Conservation (phyloP, 2,329 filamentous ascomycete species). For the Talaromyces funiculosus region DNA sequence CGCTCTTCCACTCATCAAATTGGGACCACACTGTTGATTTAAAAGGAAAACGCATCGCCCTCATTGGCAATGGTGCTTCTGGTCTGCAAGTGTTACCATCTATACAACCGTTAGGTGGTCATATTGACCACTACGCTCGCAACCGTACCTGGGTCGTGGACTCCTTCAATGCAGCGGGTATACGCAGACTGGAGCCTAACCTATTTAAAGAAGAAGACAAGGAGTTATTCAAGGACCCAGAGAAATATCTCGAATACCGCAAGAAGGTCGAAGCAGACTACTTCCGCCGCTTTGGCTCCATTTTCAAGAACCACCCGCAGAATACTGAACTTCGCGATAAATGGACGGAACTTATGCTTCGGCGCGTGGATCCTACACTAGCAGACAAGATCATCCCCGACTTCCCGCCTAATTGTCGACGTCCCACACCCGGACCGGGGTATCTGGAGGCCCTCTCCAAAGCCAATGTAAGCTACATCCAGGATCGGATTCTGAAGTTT, state of each 20-base stretch:
- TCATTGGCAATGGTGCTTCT: slow-evolving; percentile 60
- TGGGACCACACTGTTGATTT: slow-evolving; percentile 54
- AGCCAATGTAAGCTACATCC: slow-evolving; percentile 59
- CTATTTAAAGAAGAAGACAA: slow-evolving; percentile 50
- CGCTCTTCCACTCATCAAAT: slow-evolving; percentile 56
- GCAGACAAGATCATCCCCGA: slow-evolving; percentile 54
- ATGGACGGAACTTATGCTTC: slow-evolving; percentile 51
- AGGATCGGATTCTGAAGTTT: slow-evolving; percentile 53
- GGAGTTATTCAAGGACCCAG: slow-evolving; percentile 55
- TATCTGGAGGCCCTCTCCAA: slow-evolving; percentile 61
- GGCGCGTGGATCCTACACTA: slow-evolving; percentile 52
- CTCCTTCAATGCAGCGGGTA: slow-evolving; percentile 52
- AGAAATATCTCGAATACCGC: slow-evolving; percentile 56
- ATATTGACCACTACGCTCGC: slow-evolving; percentile 60
- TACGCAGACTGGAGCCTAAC: slow-evolving; percentile 52
- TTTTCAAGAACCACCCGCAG: slow-evolving; percentile 50
- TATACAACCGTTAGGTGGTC: slow-evolving; percentile 35
- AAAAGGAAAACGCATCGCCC: slow-evolving; percentile 45
- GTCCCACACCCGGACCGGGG: slow-evolving; percentile 60
- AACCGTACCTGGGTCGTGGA: slow-evolving; percentile 64
- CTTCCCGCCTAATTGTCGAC: slow-evolving; percentile 59
- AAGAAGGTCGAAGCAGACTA: slow-evolving; percentile 56
- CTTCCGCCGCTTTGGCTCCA: slow-evolving; percentile 53
- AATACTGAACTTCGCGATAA: slow-evolving; percentile 46
- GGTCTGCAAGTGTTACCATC: slow-evolving; percentile 50